A percentile compares a stretch with the other conserved stretches of the same genome.
These are phyloP conservation scores for Evernia prunastri DNA, from an alignment of 495 filamentous ascomycete species.

Conservation along the genomic window DNA sequence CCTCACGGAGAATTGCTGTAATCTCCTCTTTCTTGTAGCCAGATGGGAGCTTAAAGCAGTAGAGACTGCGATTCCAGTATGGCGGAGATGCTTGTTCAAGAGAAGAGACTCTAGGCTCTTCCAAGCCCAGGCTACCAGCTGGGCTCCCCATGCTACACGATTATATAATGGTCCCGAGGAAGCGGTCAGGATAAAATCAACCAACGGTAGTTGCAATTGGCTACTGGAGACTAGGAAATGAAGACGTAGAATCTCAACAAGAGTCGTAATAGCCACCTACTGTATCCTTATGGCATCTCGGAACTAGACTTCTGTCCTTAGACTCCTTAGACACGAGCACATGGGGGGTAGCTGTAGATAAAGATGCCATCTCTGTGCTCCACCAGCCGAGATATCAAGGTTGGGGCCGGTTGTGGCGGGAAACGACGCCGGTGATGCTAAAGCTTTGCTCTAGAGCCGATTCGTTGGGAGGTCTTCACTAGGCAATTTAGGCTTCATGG, in stretches of 20 bases:
- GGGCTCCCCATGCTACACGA: not conserved
- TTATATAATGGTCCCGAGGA: not conserved
- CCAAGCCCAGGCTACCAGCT: not conserved
- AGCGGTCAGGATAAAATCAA: not conserved
- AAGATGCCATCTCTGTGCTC: not conserved
- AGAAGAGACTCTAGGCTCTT: not conserved
- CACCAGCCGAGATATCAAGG: not conserved
- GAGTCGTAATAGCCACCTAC: not conserved
- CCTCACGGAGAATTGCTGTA: constrained; percentile 1
- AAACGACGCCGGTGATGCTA: not conserved
- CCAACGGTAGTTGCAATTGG: not conserved
- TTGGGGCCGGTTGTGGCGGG: not conserved
- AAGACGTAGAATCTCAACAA: not conserved
- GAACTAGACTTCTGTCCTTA: not conserved
- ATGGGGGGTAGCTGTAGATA: not conserved
- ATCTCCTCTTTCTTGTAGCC: not conserved
- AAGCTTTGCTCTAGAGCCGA: not conserved
- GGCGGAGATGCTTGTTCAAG: not conserved
- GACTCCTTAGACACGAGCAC: not conserved
- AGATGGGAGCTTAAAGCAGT: constrained; percentile 1
- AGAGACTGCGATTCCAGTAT: constrained; percentile 3
- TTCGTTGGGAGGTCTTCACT: not conserved
- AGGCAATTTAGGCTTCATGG: not conserved
- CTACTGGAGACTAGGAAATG: not conserved
- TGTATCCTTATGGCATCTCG: not conserved